A percentile compares a stretch with the other conserved stretches of the same genome.
phyloP scores from a whole-genome alignment of 768 basidiomycete species.

The Rhizopogon vinicolor region DNA sequence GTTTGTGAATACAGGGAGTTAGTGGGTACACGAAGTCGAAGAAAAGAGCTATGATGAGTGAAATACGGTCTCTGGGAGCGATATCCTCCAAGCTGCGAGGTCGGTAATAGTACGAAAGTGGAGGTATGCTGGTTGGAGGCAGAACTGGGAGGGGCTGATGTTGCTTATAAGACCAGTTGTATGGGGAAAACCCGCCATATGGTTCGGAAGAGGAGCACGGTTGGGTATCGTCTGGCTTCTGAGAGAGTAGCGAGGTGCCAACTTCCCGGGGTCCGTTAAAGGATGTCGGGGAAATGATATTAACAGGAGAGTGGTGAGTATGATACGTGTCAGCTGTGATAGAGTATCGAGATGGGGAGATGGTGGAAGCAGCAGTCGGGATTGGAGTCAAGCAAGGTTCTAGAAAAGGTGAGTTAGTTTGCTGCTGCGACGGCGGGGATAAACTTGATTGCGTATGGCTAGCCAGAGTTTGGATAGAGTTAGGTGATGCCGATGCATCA shows the following conservation, averaged over 20 bases:
- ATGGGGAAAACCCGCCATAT: conserved; percentile 60
- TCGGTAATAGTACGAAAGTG: conserved; percentile 72
- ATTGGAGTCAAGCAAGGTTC: conserved; percentile 44
- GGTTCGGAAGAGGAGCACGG: conserved; percentile 41
- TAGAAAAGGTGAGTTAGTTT: conserved; percentile 35
- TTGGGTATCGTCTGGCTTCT: conserved; percentile 42
- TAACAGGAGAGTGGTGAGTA: conserved; percentile 43
- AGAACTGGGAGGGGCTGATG: conserved; percentile 44
- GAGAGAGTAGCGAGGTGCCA: conserved; percentile 26
- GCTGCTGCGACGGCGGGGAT: conserved; percentile 35
- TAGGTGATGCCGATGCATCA: conserved; percentile 36
- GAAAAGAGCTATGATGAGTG: conserved; percentile 80
- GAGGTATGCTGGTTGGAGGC: conserved; percentile 40
- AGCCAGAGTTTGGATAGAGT: conserved; percentile 33
- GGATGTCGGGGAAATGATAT: conserved; percentile 27
- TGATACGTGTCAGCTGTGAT: conserved; percentile 68
- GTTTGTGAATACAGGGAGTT: conserved; percentile 88
- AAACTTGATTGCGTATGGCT: conserved; percentile 46
- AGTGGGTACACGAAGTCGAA: conserved; percentile 93
- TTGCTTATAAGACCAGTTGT: conserved; percentile 71
- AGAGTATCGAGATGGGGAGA: conserved; percentile 67
- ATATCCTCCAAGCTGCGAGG: conserved; percentile 77
- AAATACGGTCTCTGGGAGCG: conserved; percentile 76
- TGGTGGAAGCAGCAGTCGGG: conserved; percentile 32
- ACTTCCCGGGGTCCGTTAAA: conserved; percentile 37